Evolutionary conservation across 169 alveolate species (phyloP).

Genomic region (Cryptosporidium andersoni): DNA sequence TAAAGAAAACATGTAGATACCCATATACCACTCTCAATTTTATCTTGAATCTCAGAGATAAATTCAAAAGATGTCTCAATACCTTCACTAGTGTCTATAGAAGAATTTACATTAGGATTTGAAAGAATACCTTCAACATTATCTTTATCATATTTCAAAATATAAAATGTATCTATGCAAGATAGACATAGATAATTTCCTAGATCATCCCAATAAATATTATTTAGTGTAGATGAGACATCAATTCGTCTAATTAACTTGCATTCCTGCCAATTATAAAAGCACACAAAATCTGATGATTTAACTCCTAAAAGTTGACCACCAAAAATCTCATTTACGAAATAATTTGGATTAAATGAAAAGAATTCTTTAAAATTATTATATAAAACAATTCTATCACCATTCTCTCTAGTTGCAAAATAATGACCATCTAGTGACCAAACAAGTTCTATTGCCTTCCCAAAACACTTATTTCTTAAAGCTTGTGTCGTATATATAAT

Average conservation of each 20-base stretch:
- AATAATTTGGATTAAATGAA: conserved; percentile 85
- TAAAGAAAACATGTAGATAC: conserved; percentile 82
- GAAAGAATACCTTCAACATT: conserved; percentile 76
- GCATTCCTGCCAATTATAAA: conserved; percentile 93
- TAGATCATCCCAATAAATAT: conserved; percentile 72
- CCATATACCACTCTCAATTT: conserved; percentile 83
- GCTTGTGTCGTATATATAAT: conserved; percentile 90
- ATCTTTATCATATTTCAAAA: conserved; percentile 82
- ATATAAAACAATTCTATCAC: conserved; percentile 82
- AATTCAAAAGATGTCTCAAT: conserved; percentile 88
- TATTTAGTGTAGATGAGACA: conserved; percentile 60
- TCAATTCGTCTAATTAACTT: conserved; percentile 77
- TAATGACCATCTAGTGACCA: conserved; percentile 93
- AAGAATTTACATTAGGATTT: conserved; percentile 49
- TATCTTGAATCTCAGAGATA: conserved; percentile 80
- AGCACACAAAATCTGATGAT: conserved; percentile 88
- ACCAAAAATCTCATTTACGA: conserved; percentile 88
- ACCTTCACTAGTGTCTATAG: conserved; percentile 81
- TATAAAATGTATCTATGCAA: conserved; percentile 84
- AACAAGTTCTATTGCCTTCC: conserved; percentile 91
- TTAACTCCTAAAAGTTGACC: conserved; percentile 88
- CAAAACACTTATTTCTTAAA: conserved; percentile 90
- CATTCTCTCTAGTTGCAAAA: conserved; percentile 91
- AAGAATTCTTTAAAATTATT: conserved; percentile 83
- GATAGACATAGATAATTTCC: conserved; percentile 73